Conservation (phyloP, 148 eudicot species). For the Rhododendron mucronatum region DNA sequence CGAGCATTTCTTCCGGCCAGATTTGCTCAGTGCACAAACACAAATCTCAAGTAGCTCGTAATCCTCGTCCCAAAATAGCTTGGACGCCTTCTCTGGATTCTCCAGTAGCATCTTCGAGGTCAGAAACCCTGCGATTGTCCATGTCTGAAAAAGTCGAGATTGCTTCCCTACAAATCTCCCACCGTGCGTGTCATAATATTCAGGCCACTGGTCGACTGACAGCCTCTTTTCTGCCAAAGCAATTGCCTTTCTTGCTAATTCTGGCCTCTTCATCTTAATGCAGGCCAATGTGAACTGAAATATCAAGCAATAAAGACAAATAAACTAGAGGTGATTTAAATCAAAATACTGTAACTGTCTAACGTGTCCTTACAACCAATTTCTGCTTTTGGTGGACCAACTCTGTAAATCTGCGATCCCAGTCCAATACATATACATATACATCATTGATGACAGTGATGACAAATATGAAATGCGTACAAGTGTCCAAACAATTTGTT, state of each 20-base stretch:
- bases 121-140: slow-evolving; percentile 85
- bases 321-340: neutral
- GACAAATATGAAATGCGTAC: too few relatives aligned
- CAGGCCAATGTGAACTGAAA: slow-evolving; percentile 90
- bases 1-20: slow-evolving; percentile 58
- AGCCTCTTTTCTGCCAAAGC: slow-evolving; percentile 77
- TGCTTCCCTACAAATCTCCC: slow-evolving; percentile 84
- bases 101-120: slow-evolving; percentile 67
- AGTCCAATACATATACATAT: neutral
- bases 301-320: neutral
- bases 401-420: too few relatives aligned
- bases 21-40: slow-evolving; percentile 65
- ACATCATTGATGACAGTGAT: neutral
- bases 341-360: neutral
- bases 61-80: slow-evolving; percentile 73
- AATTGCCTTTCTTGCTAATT: slow-evolving; percentile 65
- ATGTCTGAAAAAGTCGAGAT: slow-evolving; percentile 74
- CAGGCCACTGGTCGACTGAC: slow-evolving; percentile 73
- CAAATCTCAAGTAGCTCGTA: slow-evolving; percentile 77
- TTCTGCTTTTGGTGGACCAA: too few relatives aligned
- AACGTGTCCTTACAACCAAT: neutral
- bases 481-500: neutral
- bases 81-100: slow-evolving; percentile 67
- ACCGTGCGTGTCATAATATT: slow-evolving; percentile 70
- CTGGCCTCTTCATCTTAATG: slow-evolving; percentile 78